Evolutionary conservation across 495 filamentous ascomycete species (phyloP), one percentile per base, ranked within the genome.

Genomic region (Talaromyces nanjingensis): DNA sequence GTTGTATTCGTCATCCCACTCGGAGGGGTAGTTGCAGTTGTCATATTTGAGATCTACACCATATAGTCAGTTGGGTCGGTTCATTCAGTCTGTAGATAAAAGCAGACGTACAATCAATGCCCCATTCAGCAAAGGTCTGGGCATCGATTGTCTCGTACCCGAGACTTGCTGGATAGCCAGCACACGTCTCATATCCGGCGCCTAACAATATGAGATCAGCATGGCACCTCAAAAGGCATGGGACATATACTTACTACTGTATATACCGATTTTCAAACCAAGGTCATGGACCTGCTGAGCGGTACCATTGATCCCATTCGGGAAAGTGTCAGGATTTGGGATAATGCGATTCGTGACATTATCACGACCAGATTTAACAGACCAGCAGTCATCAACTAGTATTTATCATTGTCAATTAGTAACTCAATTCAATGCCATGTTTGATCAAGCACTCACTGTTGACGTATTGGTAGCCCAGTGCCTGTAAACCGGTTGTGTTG

Each of bases 381-480:
- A 82, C 87, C 87, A 91, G 74, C 88, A 90, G 68, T 90, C 87
- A 72, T 80, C 69, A 70, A 78, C 71, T 81, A 68, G 0, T 59
- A 14, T 37, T 22, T 2, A 59, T 20, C 45, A 20, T 49, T 49
- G n/a, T 22, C n/a, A 49, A 20, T 20, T 49, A 9, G 18, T 18
- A 5, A 27, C 65, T 49, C 45, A 63, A 65, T 63, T 8, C 3
- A 20, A 9, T 9, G 24, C n/a, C 2, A 14, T 25, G 49, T 53
- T 22, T 24, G 18, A 25, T 25, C 12, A 33, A n/a, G 4, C 14
- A 59, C 56, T 52, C 64, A 78, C 74, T 77, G 66, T 85, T 85
- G 60, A 89, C 78, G 70, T 89, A 89, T 67, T 86, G 77, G 67
- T 91, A 91, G 12, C 88, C 88, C 4, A 85, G 74, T 56, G 85